Evolutionary conservation across 1,284 basidiomycete species (phyloP), one percentile per base, ranked within the genome.

Genomic region (Athelia psychrophila): DNA sequence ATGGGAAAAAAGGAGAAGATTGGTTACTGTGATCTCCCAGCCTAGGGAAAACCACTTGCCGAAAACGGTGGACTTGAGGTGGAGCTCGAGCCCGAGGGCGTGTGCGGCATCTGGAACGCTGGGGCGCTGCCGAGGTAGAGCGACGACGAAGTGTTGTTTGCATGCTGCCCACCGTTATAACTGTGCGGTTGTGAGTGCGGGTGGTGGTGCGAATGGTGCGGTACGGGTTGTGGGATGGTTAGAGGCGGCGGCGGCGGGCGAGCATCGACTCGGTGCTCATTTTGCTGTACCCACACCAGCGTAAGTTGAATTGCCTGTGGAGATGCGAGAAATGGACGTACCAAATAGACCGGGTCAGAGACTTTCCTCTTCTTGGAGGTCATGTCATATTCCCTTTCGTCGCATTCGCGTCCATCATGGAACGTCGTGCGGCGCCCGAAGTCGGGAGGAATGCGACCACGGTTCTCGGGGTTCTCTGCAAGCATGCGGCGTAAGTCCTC

Each of bases 11-110:
- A 46, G 22, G 24, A 8, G 44, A 24, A 19, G 10, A 56, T 63
- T 66, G 51, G 67, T 50, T 55, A 75, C 65, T 70, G 73, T 66
- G 65, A 70, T 71, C 69, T 64, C 54, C 36, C 23, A 22, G 20
- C 44, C 52, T 63, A 70, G 68, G 67, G 72, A 75, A 76, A 65
- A 75, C 76, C 66, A 88, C 88, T 87, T 81, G 80, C 87, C 84
- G 88, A 89, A 75, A 88, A 89, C 30, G 84, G 79, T 51, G 87
- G 85, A 59, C 83, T 88, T 38, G 85, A 87, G 15, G 83, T 83
- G 25, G 83, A 76, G 63, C 87, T 88, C 18, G 86, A 85, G n/a
- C 78, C 81, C 2, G 84, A 83, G 4, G 86, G 84, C 10, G 85
- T 85, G 62, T 81, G 80, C 20, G 84, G 83, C 63, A 86, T 71